Conservation (phyloP, 2,329 filamentous ascomycete species). For the Grosmannia clavigera region DNA sequence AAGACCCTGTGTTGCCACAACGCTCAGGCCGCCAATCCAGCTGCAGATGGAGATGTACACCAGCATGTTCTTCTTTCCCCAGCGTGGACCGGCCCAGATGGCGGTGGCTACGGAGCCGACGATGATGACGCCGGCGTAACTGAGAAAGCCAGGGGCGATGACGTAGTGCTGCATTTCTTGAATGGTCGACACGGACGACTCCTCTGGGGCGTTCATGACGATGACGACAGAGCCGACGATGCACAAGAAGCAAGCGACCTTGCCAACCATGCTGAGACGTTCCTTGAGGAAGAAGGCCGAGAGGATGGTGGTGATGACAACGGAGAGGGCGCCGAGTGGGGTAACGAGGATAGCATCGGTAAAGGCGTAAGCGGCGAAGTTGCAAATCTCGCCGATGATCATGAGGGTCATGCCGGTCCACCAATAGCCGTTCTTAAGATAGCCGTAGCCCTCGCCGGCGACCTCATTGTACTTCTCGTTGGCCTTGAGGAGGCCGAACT, state of each 20-base stretch:
- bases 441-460: conserved; percentile 92
- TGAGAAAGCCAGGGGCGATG: conserved; percentile 73
- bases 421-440: conserved; percentile 91
- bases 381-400: conserved; percentile 94
- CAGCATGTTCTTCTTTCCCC: conserved; percentile 94
- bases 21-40: conserved; percentile 83
- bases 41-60: conserved; percentile 96
- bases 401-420: conserved; percentile 94
- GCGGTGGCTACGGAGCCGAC: conserved; percentile 60
- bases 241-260: conserved; percentile 90
- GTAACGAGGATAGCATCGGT: conserved; percentile 94
- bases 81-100: conserved; percentile 71
- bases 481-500: conserved; percentile 77
- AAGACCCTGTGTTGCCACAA: conserved; percentile 86
- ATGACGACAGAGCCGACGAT: conserved; percentile 90
- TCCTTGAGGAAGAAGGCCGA: conserved; percentile 95
- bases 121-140: conserved; percentile 73
- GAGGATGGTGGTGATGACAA: conserved; percentile 82
- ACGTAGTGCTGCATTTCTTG: conserved; percentile 87
- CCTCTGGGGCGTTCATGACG: conserved; percentile 79
- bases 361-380: conserved; percentile 94
- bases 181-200: conserved; percentile 75
- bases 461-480: conserved; percentile 96
- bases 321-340: conserved; percentile 77
- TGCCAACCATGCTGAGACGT: conserved; percentile 86